Evolutionary conservation across 2,329 filamentous ascomycete species (phyloP).

Genomic region (Aspergillus chevalieri): DNA sequence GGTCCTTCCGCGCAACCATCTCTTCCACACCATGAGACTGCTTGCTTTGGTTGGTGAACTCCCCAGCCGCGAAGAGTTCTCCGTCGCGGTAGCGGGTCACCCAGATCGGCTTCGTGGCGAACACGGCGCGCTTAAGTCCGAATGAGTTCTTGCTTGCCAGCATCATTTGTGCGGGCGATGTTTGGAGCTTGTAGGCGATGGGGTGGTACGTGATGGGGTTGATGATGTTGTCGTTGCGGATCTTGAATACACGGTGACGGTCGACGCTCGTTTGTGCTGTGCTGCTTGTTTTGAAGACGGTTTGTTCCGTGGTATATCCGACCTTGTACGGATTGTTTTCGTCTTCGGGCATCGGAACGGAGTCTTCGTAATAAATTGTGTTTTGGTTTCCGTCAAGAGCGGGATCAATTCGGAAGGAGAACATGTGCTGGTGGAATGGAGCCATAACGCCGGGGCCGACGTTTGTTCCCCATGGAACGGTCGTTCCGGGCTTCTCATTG

Average conservation of each 20-base stretch:
- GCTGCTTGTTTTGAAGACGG: constrained; percentile 42
- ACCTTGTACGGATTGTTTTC: constrained; percentile 57
- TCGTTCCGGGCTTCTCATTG: constrained; percentile 47
- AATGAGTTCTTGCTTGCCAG: constrained; percentile 42
- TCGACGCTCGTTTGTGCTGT: constrained; percentile 49
- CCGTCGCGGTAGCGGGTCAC: constrained; percentile 49
- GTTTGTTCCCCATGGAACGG: constrained; percentile 62
- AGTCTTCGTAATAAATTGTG: constrained; percentile 52
- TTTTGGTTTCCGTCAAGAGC: constrained; percentile 54
- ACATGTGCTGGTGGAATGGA: constrained; percentile 69
- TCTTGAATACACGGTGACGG: constrained; percentile 48
- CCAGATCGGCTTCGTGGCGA: constrained; percentile 51
- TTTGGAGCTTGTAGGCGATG: constrained; percentile 46
- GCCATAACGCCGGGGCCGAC: constrained; percentile 66
- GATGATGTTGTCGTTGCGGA: constrained; percentile 43
- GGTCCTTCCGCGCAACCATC: constrained; percentile 45
- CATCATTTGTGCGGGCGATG: constrained; percentile 45
- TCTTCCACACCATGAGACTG: constrained; percentile 49
- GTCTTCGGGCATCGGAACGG: constrained; percentile 47
- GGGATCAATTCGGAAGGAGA: constrained; percentile 60
- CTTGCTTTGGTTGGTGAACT: constrained; percentile 49
- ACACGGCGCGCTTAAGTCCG: constrained; percentile 43
- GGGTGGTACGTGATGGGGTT: constrained; percentile 44
- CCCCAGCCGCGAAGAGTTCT: constrained; percentile 48
- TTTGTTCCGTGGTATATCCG: constrained; percentile 53